Evolutionary conservation across 371 early-diverging fungal genomes (phyloP), one percentile per base, ranked within the genome.

Genomic region (Saksenaea oblongispora): DNA sequence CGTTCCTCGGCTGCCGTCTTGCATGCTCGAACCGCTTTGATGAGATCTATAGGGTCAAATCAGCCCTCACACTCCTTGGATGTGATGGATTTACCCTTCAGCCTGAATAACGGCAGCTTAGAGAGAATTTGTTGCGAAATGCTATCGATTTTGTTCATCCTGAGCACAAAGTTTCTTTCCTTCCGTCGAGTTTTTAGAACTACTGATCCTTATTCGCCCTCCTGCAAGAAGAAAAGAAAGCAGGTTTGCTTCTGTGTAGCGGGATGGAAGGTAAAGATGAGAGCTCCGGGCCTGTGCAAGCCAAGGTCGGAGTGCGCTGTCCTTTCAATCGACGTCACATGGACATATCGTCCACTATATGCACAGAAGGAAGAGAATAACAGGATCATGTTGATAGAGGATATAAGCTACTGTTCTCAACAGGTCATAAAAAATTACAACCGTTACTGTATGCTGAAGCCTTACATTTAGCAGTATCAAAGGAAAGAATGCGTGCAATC

Each of bases 1-100:
- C 98, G 88, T 79, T 98, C 99, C 72, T 98, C 99, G n/a, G 99
- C 97, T 41, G 95, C 94, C 14, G 99, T 98, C 73, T 98, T 98
- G 74, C 97, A 96, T 59, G 93, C 87, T 62, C 99, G 87, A 44
- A 98, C 94, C 22, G 91, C 90, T 82, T 93, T 94, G 84, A 98
- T 98, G 72, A 98, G 89, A 79, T 97, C 98, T 88, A 73, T 26
- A 41, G 14, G 39, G 53, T 27, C 11, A 11, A 27, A 18, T 39
- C 22, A 15, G 56, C 34, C 36, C 34, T 24, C n/a, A 14, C 14
- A 17, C 14, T 39, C 41, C 7, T 11, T 11, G 15, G 18, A 2
- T 41, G 5, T 5, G 22, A 36, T 61, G 54, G 18, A 53, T 34
- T 58, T 70, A 79, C 83, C 79, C 65, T 82, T 82, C 44, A 82